Percentiles rank a stretch among this genome's conserved stretches.
Evolutionary conservation across 2,329 filamentous ascomycete species (phyloP).

Genomic region (Didymella lethalis): DNA sequence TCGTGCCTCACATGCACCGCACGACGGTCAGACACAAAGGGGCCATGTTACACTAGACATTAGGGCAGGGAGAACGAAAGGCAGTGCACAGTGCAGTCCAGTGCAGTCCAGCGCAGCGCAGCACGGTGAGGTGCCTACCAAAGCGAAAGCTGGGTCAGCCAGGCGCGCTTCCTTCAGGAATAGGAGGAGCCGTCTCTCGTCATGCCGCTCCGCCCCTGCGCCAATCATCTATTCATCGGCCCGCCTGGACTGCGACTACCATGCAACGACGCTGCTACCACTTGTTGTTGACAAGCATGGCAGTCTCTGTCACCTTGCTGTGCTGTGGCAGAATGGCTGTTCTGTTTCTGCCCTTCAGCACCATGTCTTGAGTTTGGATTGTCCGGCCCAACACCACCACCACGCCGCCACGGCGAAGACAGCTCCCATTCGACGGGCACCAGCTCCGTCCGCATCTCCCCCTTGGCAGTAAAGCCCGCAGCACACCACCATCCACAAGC

Average conservation of each 20-base stretch:
- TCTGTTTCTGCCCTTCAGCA: background rate
- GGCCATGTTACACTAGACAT: constrained; percentile 29
- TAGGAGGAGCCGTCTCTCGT: constrained; percentile 28
- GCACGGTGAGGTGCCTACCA: constrained; percentile 20
- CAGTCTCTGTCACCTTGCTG: background rate
- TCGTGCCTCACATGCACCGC: constrained; percentile 23
- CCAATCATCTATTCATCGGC: constrained; percentile 30
- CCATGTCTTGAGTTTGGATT: background rate
- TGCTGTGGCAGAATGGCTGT: background rate
- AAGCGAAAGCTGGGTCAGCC: constrained; percentile 21
- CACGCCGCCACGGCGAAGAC: background rate
- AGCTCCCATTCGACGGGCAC: background rate
- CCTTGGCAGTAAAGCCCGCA: background rate
- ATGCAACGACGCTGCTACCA: background rate
- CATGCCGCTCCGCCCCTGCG: constrained; percentile 36
- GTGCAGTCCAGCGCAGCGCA: constrained; percentile 24
- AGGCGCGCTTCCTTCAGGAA: constrained; percentile 13
- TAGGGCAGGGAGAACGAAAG: constrained; percentile 18
- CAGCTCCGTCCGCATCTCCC: background rate
- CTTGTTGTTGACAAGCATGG: background rate
- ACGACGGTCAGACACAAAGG: constrained; percentile 14
- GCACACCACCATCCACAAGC: background rate
- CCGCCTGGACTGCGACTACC: constrained; percentile 8
- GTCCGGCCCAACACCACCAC: background rate
- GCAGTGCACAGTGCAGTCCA: too few relatives aligned